A percentile compares a stretch with the other conserved stretches of the same genome.
Evolutionary conservation across 2,329 filamentous ascomycete genomes (phyloP).

Genomic region (Monosporascus sp.): DNA sequence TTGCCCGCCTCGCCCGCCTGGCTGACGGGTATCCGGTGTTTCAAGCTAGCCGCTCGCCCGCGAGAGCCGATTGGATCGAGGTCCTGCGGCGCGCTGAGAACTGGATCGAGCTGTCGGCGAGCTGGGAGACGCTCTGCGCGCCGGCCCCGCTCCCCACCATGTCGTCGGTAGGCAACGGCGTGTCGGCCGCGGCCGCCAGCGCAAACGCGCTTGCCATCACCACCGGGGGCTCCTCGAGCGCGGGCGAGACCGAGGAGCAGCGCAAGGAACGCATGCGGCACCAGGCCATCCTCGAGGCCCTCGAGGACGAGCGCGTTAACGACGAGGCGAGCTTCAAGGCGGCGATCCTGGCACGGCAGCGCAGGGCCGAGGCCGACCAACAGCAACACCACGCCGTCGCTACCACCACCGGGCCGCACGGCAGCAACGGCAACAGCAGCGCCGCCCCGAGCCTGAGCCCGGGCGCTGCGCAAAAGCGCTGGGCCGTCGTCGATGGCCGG

Average conservation of each 20-base stretch:
- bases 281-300: conserved; percentile 61
- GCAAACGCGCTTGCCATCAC: conserved; percentile 33
- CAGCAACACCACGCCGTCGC: conserved; percentile 11
- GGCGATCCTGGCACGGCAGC: conserved; percentile 57
- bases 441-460: conserved; percentile 12
- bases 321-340: conserved; percentile 63
- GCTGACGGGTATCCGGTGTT: conserved; percentile 80
- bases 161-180: conserved; percentile 11
- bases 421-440: conserved; percentile 6
- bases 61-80: conserved; percentile 76
- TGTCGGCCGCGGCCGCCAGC: conserved; percentile 23
- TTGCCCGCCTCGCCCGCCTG: conserved; percentile 67
- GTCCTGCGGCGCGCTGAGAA: conserved; percentile 63
- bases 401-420: not conserved
- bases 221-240: conserved; percentile 16
- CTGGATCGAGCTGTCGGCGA: conserved; percentile 60
- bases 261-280: conserved; percentile 56
- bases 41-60: conserved; percentile 64
- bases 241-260: conserved; percentile 45
- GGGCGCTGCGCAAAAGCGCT: conserved; percentile 40
- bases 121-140: conserved; percentile 69
- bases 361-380: conserved; percentile 51
- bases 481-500: conserved; percentile 60
- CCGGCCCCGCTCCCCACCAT: conserved; percentile 47
- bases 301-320: conserved; percentile 63